Evolutionary conservation across 192 early-diverging fungal species (phyloP).

Genomic region (Entomortierella chlamydospora): DNA sequence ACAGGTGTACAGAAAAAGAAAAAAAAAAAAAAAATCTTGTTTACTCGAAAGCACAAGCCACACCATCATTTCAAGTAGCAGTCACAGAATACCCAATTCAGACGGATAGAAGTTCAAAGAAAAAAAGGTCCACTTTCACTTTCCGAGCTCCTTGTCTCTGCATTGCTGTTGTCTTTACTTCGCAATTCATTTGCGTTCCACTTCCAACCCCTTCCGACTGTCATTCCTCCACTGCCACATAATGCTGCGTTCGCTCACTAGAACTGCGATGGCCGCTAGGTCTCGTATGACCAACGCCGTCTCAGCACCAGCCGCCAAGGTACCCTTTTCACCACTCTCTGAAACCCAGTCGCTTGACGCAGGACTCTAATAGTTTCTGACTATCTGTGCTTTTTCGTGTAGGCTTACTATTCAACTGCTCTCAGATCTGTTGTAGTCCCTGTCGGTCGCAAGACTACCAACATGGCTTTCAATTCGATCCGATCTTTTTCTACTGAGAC

Average conservation of each 20-base stretch:
- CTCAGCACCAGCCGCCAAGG: constrained; percentile 24
- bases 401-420: constrained; percentile 40
- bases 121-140: background rate
- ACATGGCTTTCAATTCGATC: constrained; percentile 29
- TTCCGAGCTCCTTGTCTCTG: background rate
- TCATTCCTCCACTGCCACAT: background rate
- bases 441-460: constrained; percentile 13
- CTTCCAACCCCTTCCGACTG: background rate
- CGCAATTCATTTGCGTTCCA: background rate
- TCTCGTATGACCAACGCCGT: constrained; percentile 7
- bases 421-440: constrained; percentile 30
- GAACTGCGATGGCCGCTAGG: constrained; percentile 39
- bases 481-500: constrained; percentile 41
- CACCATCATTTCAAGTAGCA: constrained; percentile 1
- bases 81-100: background rate
- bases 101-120: background rate
- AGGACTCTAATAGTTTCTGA: background rate
- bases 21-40: constrained; percentile 8
- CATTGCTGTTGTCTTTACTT: background rate
- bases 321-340: background rate
- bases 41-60: constrained; percentile 3
- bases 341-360: background rate
- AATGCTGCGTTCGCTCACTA: constrained; percentile 47
- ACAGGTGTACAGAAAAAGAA: constrained; percentile 9
- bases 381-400: background rate